Conservation (phyloP, 371 early-diverging fungal genomes). For the Mucor sp. region DNA sequence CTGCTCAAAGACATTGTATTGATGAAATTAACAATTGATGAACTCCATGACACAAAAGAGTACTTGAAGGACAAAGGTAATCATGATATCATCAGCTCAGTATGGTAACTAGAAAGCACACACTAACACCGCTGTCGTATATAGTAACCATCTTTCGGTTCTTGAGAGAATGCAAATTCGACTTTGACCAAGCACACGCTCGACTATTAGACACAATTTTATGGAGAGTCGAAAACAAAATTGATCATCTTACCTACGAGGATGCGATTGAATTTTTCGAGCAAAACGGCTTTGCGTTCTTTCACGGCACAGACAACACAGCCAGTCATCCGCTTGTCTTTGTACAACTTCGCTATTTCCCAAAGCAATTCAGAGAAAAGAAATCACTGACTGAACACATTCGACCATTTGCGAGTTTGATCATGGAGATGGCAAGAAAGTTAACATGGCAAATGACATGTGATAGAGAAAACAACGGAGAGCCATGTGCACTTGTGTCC, state of each 20-base stretch:
- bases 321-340: conserved; percentile 34
- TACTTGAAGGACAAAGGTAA: conserved; percentile 20
- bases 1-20: conserved; percentile 9
- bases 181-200: conserved; percentile 7
- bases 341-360: conserved; percentile 35
- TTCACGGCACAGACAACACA: conserved; percentile 34
- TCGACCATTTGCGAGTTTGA: conserved; percentile 37
- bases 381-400: conserved; percentile 27
- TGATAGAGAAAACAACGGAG: conserved; percentile 13
- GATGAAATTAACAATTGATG: conserved; percentile 10
- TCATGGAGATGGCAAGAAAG: conserved; percentile 50
- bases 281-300: conserved; percentile 16
- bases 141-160: conserved; percentile 22
- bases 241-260: conserved; percentile 24
- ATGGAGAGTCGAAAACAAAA: conserved; percentile 33
- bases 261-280: conserved; percentile 29
- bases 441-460: conserved; percentile 38
- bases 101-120: neutral
- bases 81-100: neutral
- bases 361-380: conserved; percentile 18
- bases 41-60: conserved; percentile 21
- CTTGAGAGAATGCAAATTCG: conserved; percentile 13
- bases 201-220: conserved; percentile 31
- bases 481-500: conserved; percentile 29
- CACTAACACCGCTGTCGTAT: neutral